A percentile compares a stretch with the other conserved stretches of the same genome.
Evolutionary conservation across 2,329 filamentous ascomycete species (phyloP).

Genomic region (Fusarium verrucosum): DNA sequence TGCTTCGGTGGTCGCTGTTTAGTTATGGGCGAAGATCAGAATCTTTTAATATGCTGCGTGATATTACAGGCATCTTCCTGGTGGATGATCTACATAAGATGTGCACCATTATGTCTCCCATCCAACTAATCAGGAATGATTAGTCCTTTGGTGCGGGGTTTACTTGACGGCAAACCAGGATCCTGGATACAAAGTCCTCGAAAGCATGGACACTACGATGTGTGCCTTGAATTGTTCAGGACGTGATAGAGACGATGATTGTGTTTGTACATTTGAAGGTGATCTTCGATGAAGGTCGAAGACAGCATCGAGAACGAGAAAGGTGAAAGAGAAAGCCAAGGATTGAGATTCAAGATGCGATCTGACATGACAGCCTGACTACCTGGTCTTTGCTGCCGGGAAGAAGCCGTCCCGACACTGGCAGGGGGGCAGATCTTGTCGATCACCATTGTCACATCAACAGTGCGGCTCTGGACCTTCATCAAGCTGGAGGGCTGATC

Average conservation of each 20-base stretch:
- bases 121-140: constrained; percentile 24
- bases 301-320: not conserved
- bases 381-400: constrained; percentile 31
- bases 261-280: not conserved
- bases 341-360: constrained; percentile 20
- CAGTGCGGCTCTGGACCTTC: constrained; percentile 37
- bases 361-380: constrained; percentile 22
- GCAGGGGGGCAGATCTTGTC: constrained; percentile 44
- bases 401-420: constrained; percentile 36
- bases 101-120: constrained; percentile 39
- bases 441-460: constrained; percentile 35
- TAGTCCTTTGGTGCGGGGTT: constrained; percentile 24
- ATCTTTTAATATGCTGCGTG: constrained; percentile 7
- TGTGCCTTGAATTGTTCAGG: not conserved
- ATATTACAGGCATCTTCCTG: constrained; percentile 12
- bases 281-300: not conserved
- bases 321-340: not conserved
- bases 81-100: constrained; percentile 45
- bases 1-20: not conserved
- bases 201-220: not conserved
- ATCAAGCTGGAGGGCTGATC: constrained; percentile 7
- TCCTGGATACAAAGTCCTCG: constrained; percentile 13
- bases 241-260: not conserved
- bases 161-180: constrained; percentile 2
- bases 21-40: not conserved